Conservation (phyloP, 2,329 filamentous ascomycete species). For the Phyllosticta capitalensis region DNA sequence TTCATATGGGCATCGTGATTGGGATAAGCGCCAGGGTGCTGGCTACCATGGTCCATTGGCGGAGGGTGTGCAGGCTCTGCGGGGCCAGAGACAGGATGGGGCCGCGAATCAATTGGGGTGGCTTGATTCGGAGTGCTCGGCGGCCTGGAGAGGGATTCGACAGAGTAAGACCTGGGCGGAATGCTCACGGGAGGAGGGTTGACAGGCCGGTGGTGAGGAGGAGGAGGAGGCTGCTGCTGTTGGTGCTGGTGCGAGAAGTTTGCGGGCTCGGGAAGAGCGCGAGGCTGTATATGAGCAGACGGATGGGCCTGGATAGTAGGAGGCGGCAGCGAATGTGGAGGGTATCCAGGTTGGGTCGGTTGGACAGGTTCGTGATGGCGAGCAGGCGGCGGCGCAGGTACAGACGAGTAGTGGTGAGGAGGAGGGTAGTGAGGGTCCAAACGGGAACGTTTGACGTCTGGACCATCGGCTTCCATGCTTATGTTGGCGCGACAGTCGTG, state of each 20-base stretch:
- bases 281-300: conserved; percentile 5
- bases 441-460: conserved; percentile 12
- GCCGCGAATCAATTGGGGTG: conserved; percentile 11
- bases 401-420: conserved; percentile 1
- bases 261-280: conserved; percentile 9
- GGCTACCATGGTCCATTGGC: conserved; percentile 28
- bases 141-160: conserved; percentile 26
- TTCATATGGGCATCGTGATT: conserved; percentile 26
- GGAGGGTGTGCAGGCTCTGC: conserved; percentile 18
- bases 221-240: not conserved
- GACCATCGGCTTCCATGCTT: conserved; percentile 13
- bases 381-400: conserved; percentile 7
- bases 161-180: conserved; percentile 19
- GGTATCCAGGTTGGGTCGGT: conserved; percentile 1
- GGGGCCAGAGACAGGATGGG: conserved; percentile 7
- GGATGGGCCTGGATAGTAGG: conserved; percentile 9
- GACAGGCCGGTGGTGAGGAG: conserved; percentile 19
- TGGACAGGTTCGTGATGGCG: conserved; percentile 7
- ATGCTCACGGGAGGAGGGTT: conserved; percentile 23
- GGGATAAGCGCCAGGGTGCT: conserved; percentile 23
- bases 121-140: conserved; percentile 21
- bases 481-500: conserved; percentile 12
- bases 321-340: conserved; percentile 10
- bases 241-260: conserved; percentile 8
- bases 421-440: conserved; percentile 10